Conservation (phyloP, 2,329 filamentous ascomycete species). For the Colletotrichum musae region DNA sequence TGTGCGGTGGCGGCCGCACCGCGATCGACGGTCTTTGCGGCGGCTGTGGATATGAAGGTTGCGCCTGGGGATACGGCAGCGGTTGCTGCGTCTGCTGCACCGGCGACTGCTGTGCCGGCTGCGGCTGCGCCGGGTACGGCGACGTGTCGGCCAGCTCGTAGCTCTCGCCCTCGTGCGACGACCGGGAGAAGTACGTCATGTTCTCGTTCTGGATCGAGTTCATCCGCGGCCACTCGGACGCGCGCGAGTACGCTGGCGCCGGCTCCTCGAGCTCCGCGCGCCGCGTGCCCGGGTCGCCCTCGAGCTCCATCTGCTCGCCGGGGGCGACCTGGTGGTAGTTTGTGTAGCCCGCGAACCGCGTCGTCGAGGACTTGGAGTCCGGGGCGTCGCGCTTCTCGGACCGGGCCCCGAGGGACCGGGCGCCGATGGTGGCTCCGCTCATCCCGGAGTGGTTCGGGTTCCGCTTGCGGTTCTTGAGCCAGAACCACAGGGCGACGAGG, state of each 20-base stretch:
- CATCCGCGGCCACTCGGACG: conserved; percentile 35
- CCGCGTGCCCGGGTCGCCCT: conserved; percentile 22
- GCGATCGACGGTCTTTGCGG: not conserved
- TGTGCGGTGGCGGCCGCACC: conserved; percentile 5
- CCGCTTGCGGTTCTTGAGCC: conserved; percentile 26
- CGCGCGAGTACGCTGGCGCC: conserved; percentile 22
- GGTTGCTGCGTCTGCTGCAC: too few relatives aligned
- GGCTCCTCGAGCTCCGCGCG: conserved; percentile 32
- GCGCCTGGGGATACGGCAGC: too few relatives aligned
- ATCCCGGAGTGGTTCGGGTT: not conserved
- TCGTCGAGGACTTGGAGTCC: conserved; percentile 35
- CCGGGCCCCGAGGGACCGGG: conserved; percentile 24
- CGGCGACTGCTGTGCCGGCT: too few relatives aligned
- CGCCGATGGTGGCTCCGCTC: not conserved
- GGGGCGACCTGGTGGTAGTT: conserved; percentile 20
- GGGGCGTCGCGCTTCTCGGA: conserved; percentile 36
- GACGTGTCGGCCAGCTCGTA: conserved; percentile 39
- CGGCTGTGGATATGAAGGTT: too few relatives aligned
- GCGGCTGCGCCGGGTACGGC: not conserved
- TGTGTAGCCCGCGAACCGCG: conserved; percentile 23
- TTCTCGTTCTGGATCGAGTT: conserved; percentile 33
- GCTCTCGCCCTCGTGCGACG: conserved; percentile 19
- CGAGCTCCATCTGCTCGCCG: conserved; percentile 29
- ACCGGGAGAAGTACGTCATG: conserved; percentile 19
- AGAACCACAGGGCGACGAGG: conserved; percentile 24